Evolutionary conservation across 257 asterid genomes (phyloP).

Genomic region (Rubia yunnanensis): DNA sequence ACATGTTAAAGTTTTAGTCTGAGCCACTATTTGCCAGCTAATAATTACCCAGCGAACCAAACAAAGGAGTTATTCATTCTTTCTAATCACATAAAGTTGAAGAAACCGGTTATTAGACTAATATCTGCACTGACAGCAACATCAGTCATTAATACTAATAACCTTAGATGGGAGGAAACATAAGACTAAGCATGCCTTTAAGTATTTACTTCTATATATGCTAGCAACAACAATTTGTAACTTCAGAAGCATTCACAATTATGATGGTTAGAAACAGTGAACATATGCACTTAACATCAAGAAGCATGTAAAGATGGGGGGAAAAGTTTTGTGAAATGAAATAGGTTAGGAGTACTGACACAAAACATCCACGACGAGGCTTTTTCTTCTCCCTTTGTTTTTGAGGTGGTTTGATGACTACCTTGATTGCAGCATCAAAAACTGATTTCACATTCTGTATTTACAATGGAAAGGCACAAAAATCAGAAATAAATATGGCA

Average conservation of each 20-base stretch:
- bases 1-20: neutral
- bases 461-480: conserved; percentile 14
- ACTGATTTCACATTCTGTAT: conserved; percentile 79
- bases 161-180: too few relatives aligned
- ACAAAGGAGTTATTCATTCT: neutral
- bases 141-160: neutral
- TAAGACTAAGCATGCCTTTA: neutral
- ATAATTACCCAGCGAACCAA: neutral
- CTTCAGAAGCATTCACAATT: neutral
- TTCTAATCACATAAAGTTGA: neutral
- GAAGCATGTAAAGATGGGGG: neutral
- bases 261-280: neutral
- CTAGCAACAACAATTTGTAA: neutral
- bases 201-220: neutral
- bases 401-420: conserved; percentile 85
- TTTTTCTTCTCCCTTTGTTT: conserved; percentile 71
- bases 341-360: conserved; percentile 33
- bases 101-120: neutral
- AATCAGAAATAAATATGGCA: conserved; percentile 3
- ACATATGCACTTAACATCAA: neutral
- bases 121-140: neutral
- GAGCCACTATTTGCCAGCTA: neutral
- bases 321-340: neutral
- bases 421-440: conserved; percentile 83
- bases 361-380: conserved; percentile 51